Conservation (phyloP, 2,329 filamentous ascomycete genomes). For the Exophiala oligosperma region DNA sequence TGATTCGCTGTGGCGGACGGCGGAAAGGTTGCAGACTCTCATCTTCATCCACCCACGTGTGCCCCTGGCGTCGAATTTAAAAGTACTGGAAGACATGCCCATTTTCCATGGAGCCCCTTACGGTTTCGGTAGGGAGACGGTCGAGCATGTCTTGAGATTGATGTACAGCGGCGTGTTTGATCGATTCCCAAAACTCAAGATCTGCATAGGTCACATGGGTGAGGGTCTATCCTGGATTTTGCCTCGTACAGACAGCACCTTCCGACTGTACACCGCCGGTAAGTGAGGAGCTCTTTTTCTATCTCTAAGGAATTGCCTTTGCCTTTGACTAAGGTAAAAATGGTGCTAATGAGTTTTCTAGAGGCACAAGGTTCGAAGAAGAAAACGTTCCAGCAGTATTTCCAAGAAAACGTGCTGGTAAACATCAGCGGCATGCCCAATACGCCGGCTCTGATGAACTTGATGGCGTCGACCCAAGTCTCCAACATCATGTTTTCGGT, state of each 20-base stretch:
- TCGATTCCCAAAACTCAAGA: slow-evolving; percentile 53
- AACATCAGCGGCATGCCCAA: slow-evolving; percentile 17
- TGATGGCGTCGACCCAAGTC: slow-evolving; percentile 38
- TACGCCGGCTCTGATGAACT: slow-evolving; percentile 39
- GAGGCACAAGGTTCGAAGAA: slow-evolving; percentile 15
- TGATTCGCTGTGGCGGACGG: slow-evolving; percentile 42
- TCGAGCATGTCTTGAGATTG: slow-evolving; percentile 40
- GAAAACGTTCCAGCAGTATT: slow-evolving; percentile 12
- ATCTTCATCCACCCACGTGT: slow-evolving; percentile 54
- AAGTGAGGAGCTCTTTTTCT: not conserved
- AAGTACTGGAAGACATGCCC: slow-evolving; percentile 25
- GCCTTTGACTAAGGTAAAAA: no score
- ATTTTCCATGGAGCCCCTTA: slow-evolving; percentile 29
- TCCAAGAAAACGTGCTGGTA: slow-evolving; percentile 13
- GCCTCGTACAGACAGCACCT: slow-evolving; percentile 20
- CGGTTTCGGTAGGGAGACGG: slow-evolving; percentile 40
- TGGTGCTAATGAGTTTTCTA: not conserved
- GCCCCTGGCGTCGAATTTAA: slow-evolving; percentile 12
- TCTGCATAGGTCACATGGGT: slow-evolving; percentile 56
- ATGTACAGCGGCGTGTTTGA: slow-evolving; percentile 58
- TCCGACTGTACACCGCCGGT: slow-evolving; percentile 12
- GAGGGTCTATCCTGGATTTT: slow-evolving; percentile 57
- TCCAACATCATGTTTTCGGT: slow-evolving; percentile 42
- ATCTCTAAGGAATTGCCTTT: no score
- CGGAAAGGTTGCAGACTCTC: slow-evolving; percentile 48